Conservation (phyloP, 345 rosid species). For the Gossypium ekmanianum region DNA sequence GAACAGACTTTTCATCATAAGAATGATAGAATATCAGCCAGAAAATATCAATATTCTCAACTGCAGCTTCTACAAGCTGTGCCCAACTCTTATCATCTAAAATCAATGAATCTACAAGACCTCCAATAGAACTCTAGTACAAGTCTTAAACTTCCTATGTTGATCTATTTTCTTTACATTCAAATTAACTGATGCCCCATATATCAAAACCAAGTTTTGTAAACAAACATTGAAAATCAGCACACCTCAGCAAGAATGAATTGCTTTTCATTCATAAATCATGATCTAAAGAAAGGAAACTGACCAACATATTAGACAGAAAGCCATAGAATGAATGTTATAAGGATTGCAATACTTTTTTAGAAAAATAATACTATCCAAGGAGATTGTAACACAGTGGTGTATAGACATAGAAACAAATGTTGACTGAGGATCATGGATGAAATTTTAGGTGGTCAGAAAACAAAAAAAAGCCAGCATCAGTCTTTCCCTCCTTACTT, state of each 20-base stretch:
- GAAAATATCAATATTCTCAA: constrained; percentile 63
- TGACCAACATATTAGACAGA: neutral
- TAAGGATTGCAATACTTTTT: neutral
- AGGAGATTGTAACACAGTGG: neutral
- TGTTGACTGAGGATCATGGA: neutral
- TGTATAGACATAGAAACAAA: neutral
- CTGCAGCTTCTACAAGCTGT: constrained; percentile 84
- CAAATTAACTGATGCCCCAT: constrained; percentile 15
- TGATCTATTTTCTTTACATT: constrained; percentile 20
- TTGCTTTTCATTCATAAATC: neutral
- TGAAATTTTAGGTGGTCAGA: neutral
- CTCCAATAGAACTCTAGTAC: constrained; percentile 13
- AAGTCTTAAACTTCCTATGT: constrained; percentile 10
- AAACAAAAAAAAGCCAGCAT: neutral
- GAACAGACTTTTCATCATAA: constrained; percentile 50
- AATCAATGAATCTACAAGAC: constrained; percentile 20
- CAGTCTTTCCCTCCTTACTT: neutral
- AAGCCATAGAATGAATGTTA: neutral
- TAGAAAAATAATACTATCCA: neutral
- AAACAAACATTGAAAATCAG: constrained; percentile 16
- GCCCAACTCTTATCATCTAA: constrained; percentile 48
- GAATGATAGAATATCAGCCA: constrained; percentile 41
- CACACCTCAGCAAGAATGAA: neutral
- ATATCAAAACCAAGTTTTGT: constrained; percentile 27
- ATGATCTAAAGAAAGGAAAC: neutral